Evolutionary conservation across 805 yeast species (phyloP), one percentile per base, ranked within the genome.

Genomic region (Candida dajiaensis): DNA sequence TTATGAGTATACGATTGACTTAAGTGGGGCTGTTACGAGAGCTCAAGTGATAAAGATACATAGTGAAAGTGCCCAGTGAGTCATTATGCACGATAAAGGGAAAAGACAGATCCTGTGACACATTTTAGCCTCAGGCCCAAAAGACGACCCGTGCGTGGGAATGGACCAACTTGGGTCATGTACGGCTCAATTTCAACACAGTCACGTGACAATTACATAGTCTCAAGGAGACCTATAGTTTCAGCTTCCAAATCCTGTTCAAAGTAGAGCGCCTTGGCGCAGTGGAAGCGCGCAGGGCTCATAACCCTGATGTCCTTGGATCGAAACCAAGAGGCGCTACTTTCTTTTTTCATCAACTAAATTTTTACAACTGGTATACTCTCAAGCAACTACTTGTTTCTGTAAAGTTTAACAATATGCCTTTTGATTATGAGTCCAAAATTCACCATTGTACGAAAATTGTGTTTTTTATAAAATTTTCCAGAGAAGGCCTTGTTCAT

Each of bases 281-380:
- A 85, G 95, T 83, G 95, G 95, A 85, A 85, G 92, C 94, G 94
- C 92, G 92, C 92, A 83, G 94, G 94, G 95, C 95, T 85, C 95
- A 85, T 85, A 85, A 85, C 95, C 92, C 94, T 85, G 92, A 85
- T 83, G 92, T 84, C 95, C 89, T 79, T 73, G 89, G 95, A 85
- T 85, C 95, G 95, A 85, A 84, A 85, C 94, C 87, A 72, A 78
- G 88, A 89, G 85, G 85, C 88, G 94, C 94, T 85, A 84, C 35
- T 57, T 58, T 67, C 67, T 70, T 72, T 63, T 56, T 56, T 44
- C 45, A 12, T 12, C 23, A 5, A 6, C 28, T 12, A 25, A 25
- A 9, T 25, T 25, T 25, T 25, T 25, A 12, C 28, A 8, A 25
- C 28, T 25, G n/a, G n/a, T n/a, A n/a, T n/a, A n/a, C n/a, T n/a